Conservation (phyloP, 1,139 yeast genomes). For the Fermentozyma sake region DNA sequence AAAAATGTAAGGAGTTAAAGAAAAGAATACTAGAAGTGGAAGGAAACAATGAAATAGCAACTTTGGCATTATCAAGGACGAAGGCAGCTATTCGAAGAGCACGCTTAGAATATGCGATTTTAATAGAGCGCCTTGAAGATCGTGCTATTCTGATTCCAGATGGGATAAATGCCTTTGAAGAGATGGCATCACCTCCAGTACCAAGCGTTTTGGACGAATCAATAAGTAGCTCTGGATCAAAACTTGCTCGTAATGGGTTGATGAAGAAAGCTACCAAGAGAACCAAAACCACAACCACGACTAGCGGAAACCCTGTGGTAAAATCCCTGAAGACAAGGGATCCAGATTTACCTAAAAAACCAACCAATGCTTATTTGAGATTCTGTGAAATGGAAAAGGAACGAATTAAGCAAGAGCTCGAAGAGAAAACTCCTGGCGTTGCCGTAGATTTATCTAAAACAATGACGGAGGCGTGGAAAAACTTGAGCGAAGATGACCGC, state of each 20-base stretch:
- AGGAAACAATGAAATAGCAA: slow-evolving; percentile 71
- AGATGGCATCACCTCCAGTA: slow-evolving; percentile 41
- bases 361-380: slow-evolving; percentile 82
- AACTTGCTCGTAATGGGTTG: slow-evolving; percentile 19
- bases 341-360: slow-evolving; percentile 83
- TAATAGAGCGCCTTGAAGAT: slow-evolving; percentile 75
- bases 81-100: slow-evolving; percentile 73
- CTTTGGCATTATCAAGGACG: slow-evolving; percentile 76
- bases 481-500: slow-evolving; percentile 62
- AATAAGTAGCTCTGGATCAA: slow-evolving; percentile 16
- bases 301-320: slow-evolving; percentile 10
- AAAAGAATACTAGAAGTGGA: slow-evolving; percentile 72
- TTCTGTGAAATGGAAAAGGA: slow-evolving; percentile 88
- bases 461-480: slow-evolving; percentile 85
- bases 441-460: slow-evolving; percentile 66
- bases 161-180: slow-evolving; percentile 29
- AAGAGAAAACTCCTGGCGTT: slow-evolving; percentile 41
- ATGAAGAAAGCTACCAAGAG: slow-evolving; percentile 1
- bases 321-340: slow-evolving; percentile 48
- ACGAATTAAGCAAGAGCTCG: slow-evolving; percentile 54
- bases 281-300: slow-evolving; percentile 7
- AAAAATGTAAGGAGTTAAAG: slow-evolving; percentile 69
- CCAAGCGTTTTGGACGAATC: slow-evolving; percentile 34
- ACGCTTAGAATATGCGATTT: slow-evolving; percentile 74
- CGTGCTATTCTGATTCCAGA: slow-evolving; percentile 38